Base-by-base conservation (phyloP, 208 protist genomes). In the Naegleria lovaniensis region DNA sequence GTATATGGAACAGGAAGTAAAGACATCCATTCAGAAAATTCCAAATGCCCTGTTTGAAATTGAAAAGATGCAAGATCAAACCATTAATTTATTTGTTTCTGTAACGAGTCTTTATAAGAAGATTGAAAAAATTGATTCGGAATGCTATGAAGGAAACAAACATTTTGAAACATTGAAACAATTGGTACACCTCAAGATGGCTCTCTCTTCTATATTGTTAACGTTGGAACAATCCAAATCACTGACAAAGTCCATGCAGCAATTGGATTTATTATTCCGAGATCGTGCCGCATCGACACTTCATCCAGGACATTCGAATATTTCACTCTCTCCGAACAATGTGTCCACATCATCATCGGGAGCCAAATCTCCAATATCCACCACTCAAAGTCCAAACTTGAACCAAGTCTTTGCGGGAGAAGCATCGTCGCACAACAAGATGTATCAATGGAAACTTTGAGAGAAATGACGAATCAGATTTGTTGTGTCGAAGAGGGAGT, bases 211-310 rank as follows among this genome's bases (percentile, higher is more conserved):
- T 79, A 79, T 79, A 1, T 33, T 79, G n/a, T 25, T 79, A 36
- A 79, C 67, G 2, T 36, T 79, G 16, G 67, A 79, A 79, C 67
- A 79, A 79, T 79, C 67, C 9, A 79, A 79, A 79, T 36, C 67
- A 9, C n/a, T 79, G 29, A 79, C 67, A 79, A 79, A 79, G 36
- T 79, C 67, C 7, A 36, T 79, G 29, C 67, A 79, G n/a, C 67
- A 79, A 79, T 79, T 79, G n/a, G 67, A 79, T 79, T 79, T 79
- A 79, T 79, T 79, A 79, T 79, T 79, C n/a, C 19, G 67, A 79
- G 67, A 79, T 33, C 11, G 22, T 15, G 43, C 43, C 43, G 55
- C 19, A 4, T 29, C 11, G 9, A 58, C 5, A 29, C 55, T 67
- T 67, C 11, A 29, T 29, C 19, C 19, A 4, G 19, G 6, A 22